These are phyloP conservation scores for Pleurotus pulmonarius DNA, from an alignment of 768 basidiomycete genomes.

Conservation along the genomic window DNA sequence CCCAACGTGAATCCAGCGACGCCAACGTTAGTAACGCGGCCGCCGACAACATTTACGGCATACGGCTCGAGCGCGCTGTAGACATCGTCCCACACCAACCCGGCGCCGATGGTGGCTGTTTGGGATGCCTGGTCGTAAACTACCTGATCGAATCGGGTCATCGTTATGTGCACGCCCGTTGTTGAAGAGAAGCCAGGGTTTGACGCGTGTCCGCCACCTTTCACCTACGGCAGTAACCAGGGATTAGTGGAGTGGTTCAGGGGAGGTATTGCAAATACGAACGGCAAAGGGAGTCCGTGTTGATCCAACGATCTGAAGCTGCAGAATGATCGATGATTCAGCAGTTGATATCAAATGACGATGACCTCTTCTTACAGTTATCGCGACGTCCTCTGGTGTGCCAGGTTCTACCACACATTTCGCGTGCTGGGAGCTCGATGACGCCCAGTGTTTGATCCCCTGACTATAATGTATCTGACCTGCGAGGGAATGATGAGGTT, in stretches of 20 bases:
- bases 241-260: neutral
- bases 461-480: constrained; percentile 28
- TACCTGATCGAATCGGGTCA: constrained; percentile 45
- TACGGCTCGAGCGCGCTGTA: constrained; percentile 48
- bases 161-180: constrained; percentile 52
- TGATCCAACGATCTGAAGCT: constrained; percentile 46
- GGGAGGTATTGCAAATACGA: neutral
- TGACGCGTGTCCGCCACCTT: constrained; percentile 56
- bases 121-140: constrained; percentile 33
- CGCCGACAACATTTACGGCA: constrained; percentile 55
- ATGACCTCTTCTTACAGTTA: constrained; percentile 32
- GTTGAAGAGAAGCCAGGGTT: constrained; percentile 63
- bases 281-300: constrained; percentile 54
- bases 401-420: constrained; percentile 59
- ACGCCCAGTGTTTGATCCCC: constrained; percentile 49
- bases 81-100: constrained; percentile 63
- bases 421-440: constrained; percentile 41
- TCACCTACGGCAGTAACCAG: constrained; percentile 36
- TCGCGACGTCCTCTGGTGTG: constrained; percentile 44
- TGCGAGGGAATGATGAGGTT: constrained; percentile 4
- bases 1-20: constrained; percentile 58
- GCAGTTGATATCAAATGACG: too few relatives aligned
- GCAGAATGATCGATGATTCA: neutral
- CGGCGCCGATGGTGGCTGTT: constrained; percentile 40
- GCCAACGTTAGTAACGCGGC: constrained; percentile 53